phyloP scores from a whole-genome alignment of 495 filamentous ascomycete genomes.

The Lentithecium fluviatile region DNA sequence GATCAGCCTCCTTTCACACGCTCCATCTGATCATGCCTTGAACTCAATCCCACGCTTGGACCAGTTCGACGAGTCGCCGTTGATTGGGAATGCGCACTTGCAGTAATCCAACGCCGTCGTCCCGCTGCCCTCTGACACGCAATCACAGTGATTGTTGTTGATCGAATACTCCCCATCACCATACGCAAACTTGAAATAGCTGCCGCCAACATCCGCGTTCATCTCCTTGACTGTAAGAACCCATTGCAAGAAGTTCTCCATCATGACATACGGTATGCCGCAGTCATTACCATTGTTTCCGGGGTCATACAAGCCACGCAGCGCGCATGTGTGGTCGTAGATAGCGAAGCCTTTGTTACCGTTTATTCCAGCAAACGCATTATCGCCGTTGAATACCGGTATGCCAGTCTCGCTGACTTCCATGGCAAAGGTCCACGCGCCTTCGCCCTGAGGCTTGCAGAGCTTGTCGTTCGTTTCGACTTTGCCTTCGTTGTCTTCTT shows the following conservation, averaged over 20 bases:
- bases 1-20: too few relatives aligned
- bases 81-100: not conserved
- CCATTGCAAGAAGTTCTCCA: not conserved
- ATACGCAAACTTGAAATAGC: not conserved
- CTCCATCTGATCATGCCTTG: too few relatives aligned
- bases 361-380: not conserved
- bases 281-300: not conserved
- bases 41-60: too few relatives aligned
- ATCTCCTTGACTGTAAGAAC: not conserved
- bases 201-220: not conserved
- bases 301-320: not conserved
- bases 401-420: not conserved
- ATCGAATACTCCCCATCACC: not conserved
- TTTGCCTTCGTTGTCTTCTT: too few relatives aligned
- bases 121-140: not conserved
- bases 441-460: not conserved
- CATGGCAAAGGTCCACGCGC: not conserved
- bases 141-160: not conserved
- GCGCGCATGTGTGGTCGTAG: not conserved
- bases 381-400: not conserved
- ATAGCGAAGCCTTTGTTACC: not conserved
- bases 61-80: not conserved
- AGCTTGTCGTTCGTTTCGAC: not conserved
- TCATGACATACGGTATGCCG: not conserved
- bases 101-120: not conserved